phyloP scores from a whole-genome alignment of 2,329 filamentous ascomycete genomes.

The Botrytis fabae region DNA sequence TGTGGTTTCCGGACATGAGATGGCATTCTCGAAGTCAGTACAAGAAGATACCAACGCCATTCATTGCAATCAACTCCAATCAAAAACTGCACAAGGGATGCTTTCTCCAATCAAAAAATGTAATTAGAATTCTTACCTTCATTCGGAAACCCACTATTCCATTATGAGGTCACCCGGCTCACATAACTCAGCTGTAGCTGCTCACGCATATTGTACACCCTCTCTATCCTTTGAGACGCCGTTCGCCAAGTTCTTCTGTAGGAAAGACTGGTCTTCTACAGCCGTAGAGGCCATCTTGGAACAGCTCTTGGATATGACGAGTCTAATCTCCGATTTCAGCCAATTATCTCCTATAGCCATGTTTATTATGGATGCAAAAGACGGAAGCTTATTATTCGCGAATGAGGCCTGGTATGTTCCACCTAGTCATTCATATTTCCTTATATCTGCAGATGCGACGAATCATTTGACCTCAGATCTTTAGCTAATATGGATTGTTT shows the following conservation, averaged over 20 bases:
- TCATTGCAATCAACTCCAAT: neutral
- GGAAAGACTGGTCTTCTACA: slow-evolving; percentile 8
- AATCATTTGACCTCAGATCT: neutral
- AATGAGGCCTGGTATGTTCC: slow-evolving; percentile 11
- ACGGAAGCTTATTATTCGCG: slow-evolving; percentile 3
- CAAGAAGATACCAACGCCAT: neutral
- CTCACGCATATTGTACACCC: neutral
- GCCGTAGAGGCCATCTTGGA: slow-evolving; percentile 3
- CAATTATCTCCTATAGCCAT: slow-evolving; percentile 14
- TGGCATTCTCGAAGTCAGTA: slow-evolving; percentile 2
- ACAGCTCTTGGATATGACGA: neutral
- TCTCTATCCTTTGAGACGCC: neutral
- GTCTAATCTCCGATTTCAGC: neutral
- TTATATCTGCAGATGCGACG: neutral
- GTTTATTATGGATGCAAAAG: slow-evolving; percentile 3
- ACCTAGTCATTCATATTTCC: neutral
- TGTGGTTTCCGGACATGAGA: neutral
- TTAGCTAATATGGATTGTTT: neutral
- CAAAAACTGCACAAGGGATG: neutral
- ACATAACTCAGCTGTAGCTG: neutral
- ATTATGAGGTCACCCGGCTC: neutral
- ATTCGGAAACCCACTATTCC: neutral
- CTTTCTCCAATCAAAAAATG: neutral
- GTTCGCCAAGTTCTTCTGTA: neutral
- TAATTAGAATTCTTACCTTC: neutral